Evolutionary conservation across 805 yeast genomes (phyloP), one percentile per base, ranked within the genome.

Genomic region (Pichia gijzeniarum): DNA sequence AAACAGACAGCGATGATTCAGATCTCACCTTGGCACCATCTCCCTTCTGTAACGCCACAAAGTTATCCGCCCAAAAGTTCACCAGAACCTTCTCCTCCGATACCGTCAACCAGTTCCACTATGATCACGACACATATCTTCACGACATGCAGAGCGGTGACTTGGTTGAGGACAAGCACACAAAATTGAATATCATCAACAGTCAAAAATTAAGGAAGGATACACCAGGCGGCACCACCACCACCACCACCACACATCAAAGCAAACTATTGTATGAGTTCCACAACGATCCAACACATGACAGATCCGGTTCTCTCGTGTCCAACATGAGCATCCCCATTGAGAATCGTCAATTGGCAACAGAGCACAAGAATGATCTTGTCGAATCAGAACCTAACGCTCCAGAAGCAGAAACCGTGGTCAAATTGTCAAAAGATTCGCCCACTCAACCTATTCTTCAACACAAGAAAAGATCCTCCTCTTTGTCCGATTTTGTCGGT

Each of bases 41-140:
- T 2, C 61, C 62, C 3, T 14, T 17, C 3, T 44, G 42, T 47
- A 3, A 12, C 43, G 10, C 10, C 28, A 10, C 28, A 6, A 25
- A 25, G 28, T 10, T 25, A 7, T 25, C 10, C 17, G 20, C 32
- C n/a, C 36, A 22, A 32, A 7, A 19, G 8, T n/a, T 8, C 9
- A 28, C 20, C 30, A 40, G 12, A 16, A 16, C 8, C 4, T 19
- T 22, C 3, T 22, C 37, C 14, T 31, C 61, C 56, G 13, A 6
- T 14, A 21, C 7, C 4, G 7, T 31, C 28, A 45, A 45, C 31
- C 47, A 34, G 40, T 38, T 40, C n/a, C 17, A 47, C 6, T 56
- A 55, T 44, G 67, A 62, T 44, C 65, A 62, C 48, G 58, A 55
- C 17, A 41, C 50, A 5, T 63, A 60, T 38, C 19, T 63, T 35